These are phyloP conservation scores for Aspergillus sp. DNA, from an alignment of 2,329 filamentous ascomycete species.

Conservation along the genomic window DNA sequence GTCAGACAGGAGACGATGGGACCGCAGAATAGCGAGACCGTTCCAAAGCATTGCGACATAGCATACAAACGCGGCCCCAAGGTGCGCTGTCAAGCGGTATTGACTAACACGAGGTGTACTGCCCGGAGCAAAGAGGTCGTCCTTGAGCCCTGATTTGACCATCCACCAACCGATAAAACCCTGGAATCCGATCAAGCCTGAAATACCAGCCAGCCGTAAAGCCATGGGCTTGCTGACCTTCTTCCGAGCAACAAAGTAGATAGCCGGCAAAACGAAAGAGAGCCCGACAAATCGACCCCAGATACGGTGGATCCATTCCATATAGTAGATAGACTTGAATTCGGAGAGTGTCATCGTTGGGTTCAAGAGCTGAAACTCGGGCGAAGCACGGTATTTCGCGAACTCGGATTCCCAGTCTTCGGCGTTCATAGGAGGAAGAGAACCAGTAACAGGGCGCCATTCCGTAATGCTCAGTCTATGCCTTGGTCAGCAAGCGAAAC, in stretches of 20 bases:
- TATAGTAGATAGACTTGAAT: conserved; percentile 99
- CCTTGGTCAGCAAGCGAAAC: conserved; percentile 2
- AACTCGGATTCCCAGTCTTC: conserved; percentile 93
- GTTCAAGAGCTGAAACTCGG: conserved; percentile 90
- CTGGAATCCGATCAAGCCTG: conserved; percentile 87
- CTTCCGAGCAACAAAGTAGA: conserved; percentile 81
- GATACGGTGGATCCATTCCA: conserved; percentile 96
- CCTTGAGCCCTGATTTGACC: conserved; percentile 94
- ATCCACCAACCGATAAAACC: conserved; percentile 99
- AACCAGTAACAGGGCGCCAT: conserved; percentile 96
- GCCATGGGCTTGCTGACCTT: conserved; percentile 79
- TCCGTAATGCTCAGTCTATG: conserved; percentile 91
- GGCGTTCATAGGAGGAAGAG: conserved; percentile 74
- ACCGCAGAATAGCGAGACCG: conserved; percentile 78
- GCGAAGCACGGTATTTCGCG: conserved; percentile 84
- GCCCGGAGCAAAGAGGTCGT: conserved; percentile 90
- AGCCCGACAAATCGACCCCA: conserved; percentile 93
- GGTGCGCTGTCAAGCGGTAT: conserved; percentile 85
- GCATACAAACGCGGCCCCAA: conserved; percentile 86
- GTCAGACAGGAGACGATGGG: conserved; percentile 68
- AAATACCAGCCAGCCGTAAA: conserved; percentile 75
- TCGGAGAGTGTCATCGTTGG: conserved; percentile 88
- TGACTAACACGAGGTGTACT: conserved; percentile 91
- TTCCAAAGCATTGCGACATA: conserved; percentile 94
- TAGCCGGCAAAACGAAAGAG: conserved; percentile 81